Conservation (phyloP, 305 asterid species). For the Solanum hybrid region DNA sequence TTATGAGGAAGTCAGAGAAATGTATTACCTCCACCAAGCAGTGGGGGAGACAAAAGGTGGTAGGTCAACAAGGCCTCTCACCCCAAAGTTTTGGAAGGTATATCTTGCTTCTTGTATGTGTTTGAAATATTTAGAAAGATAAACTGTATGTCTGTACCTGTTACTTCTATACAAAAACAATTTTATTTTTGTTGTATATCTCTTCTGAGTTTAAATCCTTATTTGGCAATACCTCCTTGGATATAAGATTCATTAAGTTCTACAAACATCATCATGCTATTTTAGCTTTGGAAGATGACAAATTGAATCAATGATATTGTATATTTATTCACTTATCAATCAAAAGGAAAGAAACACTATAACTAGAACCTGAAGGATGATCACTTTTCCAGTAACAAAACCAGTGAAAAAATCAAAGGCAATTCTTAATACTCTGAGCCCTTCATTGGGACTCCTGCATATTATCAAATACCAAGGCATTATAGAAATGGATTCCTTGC, state of each 20-base stretch:
- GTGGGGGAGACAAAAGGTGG: not conserved
- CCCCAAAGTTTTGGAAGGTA: not conserved
- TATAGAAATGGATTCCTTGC: not conserved
- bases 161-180: not conserved
- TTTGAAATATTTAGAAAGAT: not conserved
- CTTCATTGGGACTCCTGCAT: not conserved
- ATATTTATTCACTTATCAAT: not conserved
- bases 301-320: not conserved
- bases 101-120: not conserved
- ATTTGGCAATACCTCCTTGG: not conserved
- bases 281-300: not conserved
- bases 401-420: not conserved
- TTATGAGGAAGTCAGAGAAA: slow-evolving; percentile 1
- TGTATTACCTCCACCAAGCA: not conserved
- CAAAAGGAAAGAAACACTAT: not conserved
- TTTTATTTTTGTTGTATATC: not conserved
- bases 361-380: not conserved
- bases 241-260: not conserved
- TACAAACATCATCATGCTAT: not conserved
- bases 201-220: not conserved
- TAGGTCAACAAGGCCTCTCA: not conserved
- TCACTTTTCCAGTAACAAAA: not conserved
- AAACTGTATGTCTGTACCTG: not conserved
- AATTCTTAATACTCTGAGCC: not conserved
- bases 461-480: not conserved